These are phyloP conservation scores for Metrosideros polymorpha DNA, from an alignment of 441 rosid species.

Conservation along the genomic window DNA sequence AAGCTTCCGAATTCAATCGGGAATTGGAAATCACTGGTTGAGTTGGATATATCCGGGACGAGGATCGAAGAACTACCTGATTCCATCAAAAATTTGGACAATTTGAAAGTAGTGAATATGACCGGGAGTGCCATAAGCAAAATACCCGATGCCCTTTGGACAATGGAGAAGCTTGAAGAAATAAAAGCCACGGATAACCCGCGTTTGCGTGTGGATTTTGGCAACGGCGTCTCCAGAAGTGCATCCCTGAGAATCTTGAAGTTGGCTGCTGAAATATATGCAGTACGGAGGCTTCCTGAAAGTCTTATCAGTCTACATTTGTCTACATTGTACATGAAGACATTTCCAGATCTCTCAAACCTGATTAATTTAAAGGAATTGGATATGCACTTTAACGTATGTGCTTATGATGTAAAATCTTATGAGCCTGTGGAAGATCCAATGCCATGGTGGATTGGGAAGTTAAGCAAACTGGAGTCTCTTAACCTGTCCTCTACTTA, in stretches of 20 bases:
- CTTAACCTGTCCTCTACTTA: too few relatives aligned
- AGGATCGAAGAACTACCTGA: neutral
- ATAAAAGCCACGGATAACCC: neutral
- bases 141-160: neutral
- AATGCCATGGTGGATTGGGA: neutral
- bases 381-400: neutral
- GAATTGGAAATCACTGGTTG: neutral
- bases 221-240: neutral
- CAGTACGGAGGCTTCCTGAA: neutral
- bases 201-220: neutral
- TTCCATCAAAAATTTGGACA: neutral
- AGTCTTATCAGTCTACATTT: neutral
- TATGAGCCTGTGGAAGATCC: neutral
- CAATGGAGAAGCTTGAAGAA: neutral
- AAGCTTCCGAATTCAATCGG: neutral
- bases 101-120: neutral
- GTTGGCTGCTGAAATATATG: neutral
- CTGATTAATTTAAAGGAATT: neutral
- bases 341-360: neutral
- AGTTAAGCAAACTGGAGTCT: neutral
- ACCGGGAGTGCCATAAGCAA: neutral
- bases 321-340: neutral
- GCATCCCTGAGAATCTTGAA: neutral
- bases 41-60: neutral
- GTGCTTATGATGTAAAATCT: neutral